These are phyloP conservation scores for Ascochyta fabae DNA, from an alignment of 2,329 filamentous ascomycete genomes.

Conservation along the genomic window DNA sequence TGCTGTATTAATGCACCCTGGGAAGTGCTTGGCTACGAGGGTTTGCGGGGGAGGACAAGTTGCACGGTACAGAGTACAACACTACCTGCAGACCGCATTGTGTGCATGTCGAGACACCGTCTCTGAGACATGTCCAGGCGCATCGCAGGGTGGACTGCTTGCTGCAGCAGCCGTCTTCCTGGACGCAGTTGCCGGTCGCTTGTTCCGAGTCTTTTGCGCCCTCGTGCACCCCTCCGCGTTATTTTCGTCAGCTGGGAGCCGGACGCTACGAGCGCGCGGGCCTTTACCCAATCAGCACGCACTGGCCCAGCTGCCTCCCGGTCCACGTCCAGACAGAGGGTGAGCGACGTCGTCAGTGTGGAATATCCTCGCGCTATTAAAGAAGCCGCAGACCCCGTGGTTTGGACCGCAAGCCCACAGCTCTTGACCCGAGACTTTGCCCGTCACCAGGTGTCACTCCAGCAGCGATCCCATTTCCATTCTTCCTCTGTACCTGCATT, in stretches of 20 bases:
- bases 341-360: slow-evolving; percentile 42
- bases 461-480: slow-evolving; percentile 65
- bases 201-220: slow-evolving; percentile 29
- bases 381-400: slow-evolving; percentile 44
- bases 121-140: slow-evolving; percentile 15
- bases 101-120: background rate
- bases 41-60: slow-evolving; percentile 5
- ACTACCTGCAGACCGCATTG: background rate
- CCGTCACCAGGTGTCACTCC: slow-evolving; percentile 64
- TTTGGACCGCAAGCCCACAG: slow-evolving; percentile 50
- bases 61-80: slow-evolving; percentile 1
- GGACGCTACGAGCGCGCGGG: slow-evolving; percentile 26
- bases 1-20: slow-evolving; percentile 3
- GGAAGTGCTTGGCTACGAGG: slow-evolving; percentile 12
- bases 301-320: slow-evolving; percentile 31
- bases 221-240: slow-evolving; percentile 32
- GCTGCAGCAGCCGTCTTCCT: slow-evolving; percentile 14
- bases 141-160: slow-evolving; percentile 3
- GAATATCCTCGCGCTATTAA: slow-evolving; percentile 44
- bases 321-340: slow-evolving; percentile 29
- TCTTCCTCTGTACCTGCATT: slow-evolving; percentile 60
- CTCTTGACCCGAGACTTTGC: slow-evolving; percentile 62
- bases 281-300: slow-evolving; percentile 34
- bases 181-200: slow-evolving; percentile 25
- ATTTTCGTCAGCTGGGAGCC: slow-evolving; percentile 38